These are phyloP conservation scores for Cubamyces lactineus DNA, from an alignment of 768 basidiomycete species.

Conservation along the genomic window DNA sequence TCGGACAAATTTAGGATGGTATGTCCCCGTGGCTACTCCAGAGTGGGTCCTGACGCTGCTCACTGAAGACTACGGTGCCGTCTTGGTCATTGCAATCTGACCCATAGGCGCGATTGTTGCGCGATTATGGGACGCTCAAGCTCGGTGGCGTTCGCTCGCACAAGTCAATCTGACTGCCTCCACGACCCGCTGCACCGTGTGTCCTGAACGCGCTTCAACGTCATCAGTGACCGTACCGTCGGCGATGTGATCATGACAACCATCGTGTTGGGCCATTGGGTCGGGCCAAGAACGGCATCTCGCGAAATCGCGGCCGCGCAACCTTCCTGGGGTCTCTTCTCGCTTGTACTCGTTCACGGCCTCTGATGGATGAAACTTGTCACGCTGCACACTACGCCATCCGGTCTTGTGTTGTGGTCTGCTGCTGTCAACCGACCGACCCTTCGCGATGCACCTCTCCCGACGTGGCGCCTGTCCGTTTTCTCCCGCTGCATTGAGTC, in stretches of 20 bases:
- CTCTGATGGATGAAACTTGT: constrained; percentile 7
- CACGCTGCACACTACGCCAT: constrained; percentile 1
- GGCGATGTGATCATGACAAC: constrained; percentile 2
- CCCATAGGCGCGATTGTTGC: no score
- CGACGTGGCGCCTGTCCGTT: constrained; percentile 14
- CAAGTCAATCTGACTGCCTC: no score
- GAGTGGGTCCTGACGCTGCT: neutral
- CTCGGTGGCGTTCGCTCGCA: no score
- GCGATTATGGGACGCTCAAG: no score
- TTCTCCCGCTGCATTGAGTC: constrained; percentile 18
- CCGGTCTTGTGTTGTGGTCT: neutral
- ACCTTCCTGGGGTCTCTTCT: neutral
- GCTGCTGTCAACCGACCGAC: constrained; percentile 13
- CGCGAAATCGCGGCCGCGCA: neutral
- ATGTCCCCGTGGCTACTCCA: constrained; percentile 4
- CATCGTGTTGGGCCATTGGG: neutral
- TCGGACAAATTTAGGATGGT: constrained; percentile 13
- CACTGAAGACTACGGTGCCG: neutral
- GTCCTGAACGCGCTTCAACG: neutral
- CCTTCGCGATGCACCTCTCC: constrained; percentile 7
- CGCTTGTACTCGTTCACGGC: neutral
- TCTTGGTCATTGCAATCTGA: no score
- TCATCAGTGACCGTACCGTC: constrained; percentile 4
- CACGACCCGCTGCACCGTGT: neutral
- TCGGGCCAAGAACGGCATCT: neutral